Evolutionary conservation across 1,284 basidiomycete species (phyloP).

Genomic region (Pascua sp.): DNA sequence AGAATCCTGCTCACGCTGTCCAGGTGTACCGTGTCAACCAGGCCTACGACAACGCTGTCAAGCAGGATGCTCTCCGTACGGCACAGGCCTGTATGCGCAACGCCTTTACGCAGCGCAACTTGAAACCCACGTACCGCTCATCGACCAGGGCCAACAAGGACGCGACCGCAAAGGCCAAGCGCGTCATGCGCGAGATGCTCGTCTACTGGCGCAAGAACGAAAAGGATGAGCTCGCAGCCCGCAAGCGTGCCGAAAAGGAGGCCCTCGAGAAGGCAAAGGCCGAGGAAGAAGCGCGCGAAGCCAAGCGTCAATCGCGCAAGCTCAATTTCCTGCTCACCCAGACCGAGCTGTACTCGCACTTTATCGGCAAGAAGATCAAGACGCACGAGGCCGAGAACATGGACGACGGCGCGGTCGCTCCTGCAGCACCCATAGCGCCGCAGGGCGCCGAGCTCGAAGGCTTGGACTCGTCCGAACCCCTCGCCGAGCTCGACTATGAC

Average conservation of each 20-base stretch:
- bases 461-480: constrained; percentile 52
- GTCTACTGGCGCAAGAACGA: constrained; percentile 98
- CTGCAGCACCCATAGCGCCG: constrained; percentile 15
- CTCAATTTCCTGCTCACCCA: constrained; percentile 99
- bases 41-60: constrained; percentile 65
- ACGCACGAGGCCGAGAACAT: constrained; percentile 88
- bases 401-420: constrained; percentile 46
- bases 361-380: constrained; percentile 97
- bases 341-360: constrained; percentile 98
- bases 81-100: constrained; percentile 55
- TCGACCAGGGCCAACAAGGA: constrained; percentile 84
- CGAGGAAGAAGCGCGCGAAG: constrained; percentile 95
- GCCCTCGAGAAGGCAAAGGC: constrained; percentile 82
- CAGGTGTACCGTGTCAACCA: constrained; percentile 73
- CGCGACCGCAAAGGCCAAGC: constrained; percentile 66
- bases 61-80: constrained; percentile 35
- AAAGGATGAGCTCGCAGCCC: constrained; percentile 82
- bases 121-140: constrained; percentile 68
- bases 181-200: constrained; percentile 62
- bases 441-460: constrained; percentile 49
- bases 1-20: not conserved
- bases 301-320: constrained; percentile 90
- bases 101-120: constrained; percentile 70
- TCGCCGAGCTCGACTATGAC: constrained; percentile 89
- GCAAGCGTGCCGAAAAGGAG: constrained; percentile 92